Evolutionary conservation across 106 monocot species (phyloP).

Genomic region (Platanthera guangdongensis): DNA sequence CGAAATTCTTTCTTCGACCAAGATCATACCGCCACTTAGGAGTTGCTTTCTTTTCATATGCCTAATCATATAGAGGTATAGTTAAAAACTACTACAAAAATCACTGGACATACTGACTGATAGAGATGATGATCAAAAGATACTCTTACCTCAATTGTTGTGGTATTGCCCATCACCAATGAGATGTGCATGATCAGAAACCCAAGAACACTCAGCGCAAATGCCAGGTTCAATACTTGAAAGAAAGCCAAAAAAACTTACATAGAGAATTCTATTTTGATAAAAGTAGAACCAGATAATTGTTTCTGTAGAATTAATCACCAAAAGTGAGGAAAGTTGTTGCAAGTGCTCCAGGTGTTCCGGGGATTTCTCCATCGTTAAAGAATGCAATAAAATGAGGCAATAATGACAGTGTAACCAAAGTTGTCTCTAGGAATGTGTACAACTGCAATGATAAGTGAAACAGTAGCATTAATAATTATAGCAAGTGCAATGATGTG

Average conservation of each 20-base stretch:
- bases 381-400: conserved; percentile 88
- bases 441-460: conserved; percentile 53
- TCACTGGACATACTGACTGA: not conserved
- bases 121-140: not conserved
- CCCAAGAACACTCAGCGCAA: conserved; percentile 80
- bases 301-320: conserved; percentile 12
- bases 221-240: conserved; percentile 86
- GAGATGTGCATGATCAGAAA: conserved; percentile 95
- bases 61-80: conserved; percentile 27
- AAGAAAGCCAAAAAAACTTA: not conserved
- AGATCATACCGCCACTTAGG: conserved; percentile 91
- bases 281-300: not conserved
- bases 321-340: conserved; percentile 93
- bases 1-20: conserved; percentile 79
- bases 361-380: conserved; percentile 74
- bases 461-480: too few relatives aligned
- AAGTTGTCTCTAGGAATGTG: conserved; percentile 85
- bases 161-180: conserved; percentile 74
- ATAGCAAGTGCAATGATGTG: too few relatives aligned
- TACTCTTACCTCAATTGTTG: conserved; percentile 82
- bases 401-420: conserved; percentile 71
- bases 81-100: not conserved
- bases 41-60: conserved; percentile 90
- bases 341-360: conserved; percentile 80
- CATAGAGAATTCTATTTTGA: not conserved